Conservation (phyloP, 345 rosid genomes). For the Murraya paniculata region DNA sequence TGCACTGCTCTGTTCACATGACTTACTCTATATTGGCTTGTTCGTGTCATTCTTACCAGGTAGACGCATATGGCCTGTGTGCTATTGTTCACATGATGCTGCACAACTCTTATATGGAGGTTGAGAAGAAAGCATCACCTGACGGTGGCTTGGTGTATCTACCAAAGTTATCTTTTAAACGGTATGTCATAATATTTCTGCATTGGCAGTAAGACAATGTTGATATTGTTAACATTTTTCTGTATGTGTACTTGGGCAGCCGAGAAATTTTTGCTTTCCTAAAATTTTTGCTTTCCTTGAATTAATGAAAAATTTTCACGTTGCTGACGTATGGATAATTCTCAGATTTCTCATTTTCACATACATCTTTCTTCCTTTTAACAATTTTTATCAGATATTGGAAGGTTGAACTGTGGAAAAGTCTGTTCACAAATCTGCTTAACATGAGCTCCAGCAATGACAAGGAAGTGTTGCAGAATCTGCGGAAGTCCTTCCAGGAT, state of each 20-base stretch:
- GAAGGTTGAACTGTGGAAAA: slow-evolving; percentile 76
- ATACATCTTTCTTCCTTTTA: neutral
- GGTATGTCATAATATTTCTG: slow-evolving; percentile 37
- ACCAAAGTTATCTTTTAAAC: slow-evolving; percentile 65
- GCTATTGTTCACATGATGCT: slow-evolving; percentile 83
- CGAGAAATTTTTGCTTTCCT: neutral
- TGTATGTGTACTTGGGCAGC: neutral
- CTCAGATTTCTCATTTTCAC: neutral
- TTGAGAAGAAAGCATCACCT: slow-evolving; percentile 48
- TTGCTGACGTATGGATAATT: neutral
- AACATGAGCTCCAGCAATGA: slow-evolving; percentile 43
- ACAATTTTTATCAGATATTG: slow-evolving; percentile 58
- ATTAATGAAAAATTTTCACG: too few species aligned
- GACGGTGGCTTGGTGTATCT: slow-evolving; percentile 45
- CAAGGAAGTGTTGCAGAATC: slow-evolving; percentile 41
- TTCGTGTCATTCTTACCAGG: slow-evolving; percentile 42
- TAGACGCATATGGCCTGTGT: slow-evolving; percentile 81
- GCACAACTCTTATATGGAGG: slow-evolving; percentile 71
- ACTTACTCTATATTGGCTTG: slow-evolving; percentile 6
- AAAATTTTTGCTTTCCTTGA: neutral
- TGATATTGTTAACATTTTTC: neutral
- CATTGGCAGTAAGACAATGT: neutral
- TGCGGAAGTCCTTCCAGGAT: slow-evolving; percentile 64
- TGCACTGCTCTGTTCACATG: neutral
- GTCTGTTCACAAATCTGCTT: slow-evolving; percentile 62